Evolutionary conservation across 257 asterid species (phyloP), one percentile per base, ranked within the genome.

Genomic region (Gynochthodes officinalis): DNA sequence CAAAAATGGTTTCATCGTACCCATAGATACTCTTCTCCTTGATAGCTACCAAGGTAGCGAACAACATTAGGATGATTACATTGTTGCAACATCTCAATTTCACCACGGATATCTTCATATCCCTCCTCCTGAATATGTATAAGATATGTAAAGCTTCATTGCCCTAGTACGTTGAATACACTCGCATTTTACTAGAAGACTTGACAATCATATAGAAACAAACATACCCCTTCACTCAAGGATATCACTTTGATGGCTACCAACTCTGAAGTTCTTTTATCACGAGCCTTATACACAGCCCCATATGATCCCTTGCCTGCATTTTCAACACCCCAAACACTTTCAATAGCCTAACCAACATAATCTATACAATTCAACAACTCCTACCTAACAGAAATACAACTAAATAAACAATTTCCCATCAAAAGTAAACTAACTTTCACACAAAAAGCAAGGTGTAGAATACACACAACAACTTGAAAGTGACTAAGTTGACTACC

Each of bases 31-130:
- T 95, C 99, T 77, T 95, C 99, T 72, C 99, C 96, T 83, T 95
- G 99, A 80, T 88, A 95, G 88, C 99, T 95, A 42, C 96, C 99
- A 32, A 95, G 92, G 81, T 95, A 95, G 74, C 99, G 99, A 76
- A 95, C 98, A 77, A 95, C 99, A 82, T 95, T 95, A 70, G 99
- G 99, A 87, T 95, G 98, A 82, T 91, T 95, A 75, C 99, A 95
- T 74, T 95, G 99, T 84, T 95, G 99, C 87, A 94, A 67, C 99
- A 94, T 94, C 90, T 91, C 99, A 75, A 94, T 91, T 85, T 94
- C 99, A 73, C 97, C 96, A 33, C 93, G 89, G 77, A 95, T 90
- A 82, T 95, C 99, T 82, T 95, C 99, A 78, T 95, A 95, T 60
- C 98, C 98, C 79, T 95, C 98, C 89, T 95, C 99, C 99, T 94